Evolutionary conservation across 352 stramenopile genomes (phyloP).

Genomic region (Pythium myriotylum): DNA sequence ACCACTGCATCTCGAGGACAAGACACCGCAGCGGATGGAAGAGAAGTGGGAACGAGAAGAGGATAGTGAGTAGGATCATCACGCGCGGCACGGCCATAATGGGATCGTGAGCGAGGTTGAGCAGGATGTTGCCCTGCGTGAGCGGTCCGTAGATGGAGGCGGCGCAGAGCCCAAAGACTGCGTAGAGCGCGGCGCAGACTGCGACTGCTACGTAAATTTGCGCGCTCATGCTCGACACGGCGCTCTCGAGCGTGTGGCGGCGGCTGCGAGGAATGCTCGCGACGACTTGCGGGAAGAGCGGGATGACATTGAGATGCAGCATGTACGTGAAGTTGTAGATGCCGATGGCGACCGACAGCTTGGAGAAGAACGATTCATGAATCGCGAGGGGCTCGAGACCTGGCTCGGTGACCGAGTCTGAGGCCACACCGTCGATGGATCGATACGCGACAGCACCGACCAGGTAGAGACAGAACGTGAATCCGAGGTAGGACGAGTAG

Average conservation of each 20-base stretch:
- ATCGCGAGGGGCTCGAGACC: slow-evolving; percentile 19
- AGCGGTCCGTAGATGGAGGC: slow-evolving; percentile 57
- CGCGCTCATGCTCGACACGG: slow-evolving; percentile 40
- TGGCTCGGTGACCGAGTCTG: not conserved
- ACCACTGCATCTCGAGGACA: slow-evolving; percentile 57
- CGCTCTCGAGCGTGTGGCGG: slow-evolving; percentile 19
- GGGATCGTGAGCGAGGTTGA: slow-evolving; percentile 71
- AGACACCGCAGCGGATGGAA: slow-evolving; percentile 73
- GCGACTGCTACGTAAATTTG: slow-evolving; percentile 49
- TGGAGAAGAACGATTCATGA: slow-evolving; percentile 39
- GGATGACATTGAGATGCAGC: slow-evolving; percentile 81
- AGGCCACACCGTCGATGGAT: slow-evolving; percentile 21
- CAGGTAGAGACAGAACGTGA: slow-evolving; percentile 70
- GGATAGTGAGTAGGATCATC: slow-evolving; percentile 68
- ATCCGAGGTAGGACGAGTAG: slow-evolving; percentile 77
- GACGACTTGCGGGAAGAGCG: slow-evolving; percentile 62
- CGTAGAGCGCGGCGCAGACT: slow-evolving; percentile 60
- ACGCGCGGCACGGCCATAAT: slow-evolving; percentile 74
- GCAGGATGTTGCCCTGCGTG: slow-evolving; percentile 75
- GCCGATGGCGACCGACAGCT: slow-evolving; percentile 59
- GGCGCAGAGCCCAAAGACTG: slow-evolving; percentile 62
- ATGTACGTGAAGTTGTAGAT: slow-evolving; percentile 90
- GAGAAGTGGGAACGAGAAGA: slow-evolving; percentile 75
- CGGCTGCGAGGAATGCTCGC: slow-evolving; percentile 13
- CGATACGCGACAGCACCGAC: slow-evolving; percentile 65